A percentile compares a stretch with the other conserved stretches of the same genome.
These are phyloP conservation scores for Elsinoe necatrix DNA, from an alignment of 2,329 filamentous ascomycete genomes.

Conservation along the genomic window DNA sequence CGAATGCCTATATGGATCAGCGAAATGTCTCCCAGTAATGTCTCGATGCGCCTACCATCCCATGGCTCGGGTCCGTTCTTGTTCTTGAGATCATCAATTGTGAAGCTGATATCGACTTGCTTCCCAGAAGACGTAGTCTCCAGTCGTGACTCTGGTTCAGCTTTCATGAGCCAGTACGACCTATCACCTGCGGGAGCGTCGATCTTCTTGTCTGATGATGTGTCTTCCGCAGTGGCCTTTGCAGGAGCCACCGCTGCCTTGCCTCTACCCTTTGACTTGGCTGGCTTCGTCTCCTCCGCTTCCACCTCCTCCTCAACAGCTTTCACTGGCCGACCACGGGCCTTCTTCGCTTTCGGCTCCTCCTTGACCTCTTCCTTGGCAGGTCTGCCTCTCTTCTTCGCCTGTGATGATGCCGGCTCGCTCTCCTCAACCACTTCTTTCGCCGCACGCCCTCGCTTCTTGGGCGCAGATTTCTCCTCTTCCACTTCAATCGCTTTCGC, in stretches of 20 bases:
- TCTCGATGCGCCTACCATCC: conserved; percentile 57
- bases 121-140: conserved; percentile 62
- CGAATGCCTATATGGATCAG: conserved; percentile 36
- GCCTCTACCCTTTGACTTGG: conserved; percentile 18
- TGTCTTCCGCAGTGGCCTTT: conserved; percentile 15
- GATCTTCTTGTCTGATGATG: conserved; percentile 4
- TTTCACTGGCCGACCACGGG: conserved; percentile 19
- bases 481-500: conserved; percentile 21
- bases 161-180: conserved; percentile 44
- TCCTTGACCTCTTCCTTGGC: conserved; percentile 21
- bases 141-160: conserved; percentile 71
- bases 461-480: conserved; percentile 13
- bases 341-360: conserved; percentile 18
- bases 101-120: conserved; percentile 81
- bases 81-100: conserved; percentile 76
- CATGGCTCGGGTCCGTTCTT: conserved; percentile 74
- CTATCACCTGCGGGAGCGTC: conserved; percentile 17
- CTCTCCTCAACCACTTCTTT: not conserved
- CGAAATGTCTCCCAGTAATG: not conserved
- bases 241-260: conserved; percentile 10
- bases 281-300: conserved; percentile 14
- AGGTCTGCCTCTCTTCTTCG: conserved; percentile 24
- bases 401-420: not conserved
- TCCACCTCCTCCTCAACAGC: conserved; percentile 17
- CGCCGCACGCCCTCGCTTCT: conserved; percentile 6